These are phyloP conservation scores for Claviceps maximensis DNA, from an alignment of 2,329 filamentous ascomycete genomes.

Conservation along the genomic window DNA sequence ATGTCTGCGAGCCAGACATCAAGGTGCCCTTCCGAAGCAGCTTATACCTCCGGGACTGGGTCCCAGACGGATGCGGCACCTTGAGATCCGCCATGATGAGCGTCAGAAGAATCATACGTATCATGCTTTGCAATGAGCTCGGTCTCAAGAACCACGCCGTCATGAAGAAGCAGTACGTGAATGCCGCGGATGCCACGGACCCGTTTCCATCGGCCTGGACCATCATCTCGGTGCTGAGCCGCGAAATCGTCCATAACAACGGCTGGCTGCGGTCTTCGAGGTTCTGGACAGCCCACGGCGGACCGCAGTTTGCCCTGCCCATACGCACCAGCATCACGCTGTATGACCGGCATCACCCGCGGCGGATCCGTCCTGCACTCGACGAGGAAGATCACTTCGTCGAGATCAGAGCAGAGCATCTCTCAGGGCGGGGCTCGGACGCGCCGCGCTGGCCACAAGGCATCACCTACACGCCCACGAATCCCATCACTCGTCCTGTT, in stretches of 20 bases:
- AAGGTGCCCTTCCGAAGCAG: neutral
- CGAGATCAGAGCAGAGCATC: neutral
- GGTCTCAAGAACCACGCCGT: slow-evolving; percentile 5
- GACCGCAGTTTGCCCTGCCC: slow-evolving; percentile 8
- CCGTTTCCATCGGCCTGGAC: neutral
- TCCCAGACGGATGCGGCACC: slow-evolving; percentile 4
- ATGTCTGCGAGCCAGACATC: neutral
- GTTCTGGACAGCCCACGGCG: slow-evolving; percentile 8
- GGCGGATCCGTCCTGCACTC: neutral
- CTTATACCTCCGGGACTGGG: slow-evolving; percentile 7
- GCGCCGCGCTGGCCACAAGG: neutral
- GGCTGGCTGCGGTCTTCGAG: neutral
- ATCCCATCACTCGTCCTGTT: slow-evolving; percentile 3
- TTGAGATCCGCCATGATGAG: neutral
- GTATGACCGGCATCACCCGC: neutral
- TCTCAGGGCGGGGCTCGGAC: neutral
- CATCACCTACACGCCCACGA: neutral
- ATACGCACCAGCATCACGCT: slow-evolving; percentile 9
- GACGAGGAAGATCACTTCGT: neutral
- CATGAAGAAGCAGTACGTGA: slow-evolving; percentile 4
- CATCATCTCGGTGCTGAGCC: neutral
- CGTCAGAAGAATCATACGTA: slow-evolving; percentile 5
- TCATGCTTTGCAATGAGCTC: slow-evolving; percentile 10
- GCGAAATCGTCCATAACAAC: neutral
- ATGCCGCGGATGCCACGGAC: neutral